A percentile compares a stretch with the other conserved stretches of the same genome.
Evolutionary conservation across 495 filamentous ascomycete species (phyloP).

Genomic region (Cercophora newfieldiana): DNA sequence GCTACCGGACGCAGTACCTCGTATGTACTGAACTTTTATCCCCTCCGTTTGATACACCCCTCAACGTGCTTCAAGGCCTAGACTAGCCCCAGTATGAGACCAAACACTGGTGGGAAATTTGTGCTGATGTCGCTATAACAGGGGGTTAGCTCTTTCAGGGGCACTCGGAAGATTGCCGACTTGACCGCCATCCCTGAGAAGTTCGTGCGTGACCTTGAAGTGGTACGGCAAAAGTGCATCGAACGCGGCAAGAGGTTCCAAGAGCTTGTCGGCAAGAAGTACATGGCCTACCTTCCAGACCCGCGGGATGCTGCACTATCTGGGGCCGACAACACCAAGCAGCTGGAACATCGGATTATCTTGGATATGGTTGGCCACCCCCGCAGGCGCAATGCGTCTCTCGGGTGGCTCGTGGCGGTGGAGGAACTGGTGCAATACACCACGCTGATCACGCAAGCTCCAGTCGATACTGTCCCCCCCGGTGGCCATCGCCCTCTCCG

Average conservation of each 20-base stretch:
- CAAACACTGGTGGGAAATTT: too few relatives aligned
- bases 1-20: not conserved
- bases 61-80: too few relatives aligned
- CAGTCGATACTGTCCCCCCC: constrained; percentile 15
- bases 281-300: constrained; percentile 52
- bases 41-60: too few relatives aligned
- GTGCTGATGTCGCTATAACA: too few relatives aligned
- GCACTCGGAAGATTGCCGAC: constrained; percentile 40
- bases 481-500: constrained; percentile 22
- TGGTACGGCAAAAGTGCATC: constrained; percentile 29
- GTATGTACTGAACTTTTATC: too few relatives aligned
- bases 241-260: constrained; percentile 39
- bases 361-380: constrained; percentile 1
- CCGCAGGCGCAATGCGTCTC: not conserved
- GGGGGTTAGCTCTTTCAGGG: constrained; percentile 43
- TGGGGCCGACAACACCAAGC: not conserved
- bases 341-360: not conserved
- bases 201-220: constrained; percentile 46
- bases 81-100: too few relatives aligned
- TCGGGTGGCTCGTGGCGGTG: not conserved
- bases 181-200: constrained; percentile 52
- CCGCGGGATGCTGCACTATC: not conserved
- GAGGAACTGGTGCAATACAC: not conserved
- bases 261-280: constrained; percentile 52
- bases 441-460: constrained; percentile 21